Evolutionary conservation across 306 rosid species (phyloP).

Genomic region (Prunus davidiana): DNA sequence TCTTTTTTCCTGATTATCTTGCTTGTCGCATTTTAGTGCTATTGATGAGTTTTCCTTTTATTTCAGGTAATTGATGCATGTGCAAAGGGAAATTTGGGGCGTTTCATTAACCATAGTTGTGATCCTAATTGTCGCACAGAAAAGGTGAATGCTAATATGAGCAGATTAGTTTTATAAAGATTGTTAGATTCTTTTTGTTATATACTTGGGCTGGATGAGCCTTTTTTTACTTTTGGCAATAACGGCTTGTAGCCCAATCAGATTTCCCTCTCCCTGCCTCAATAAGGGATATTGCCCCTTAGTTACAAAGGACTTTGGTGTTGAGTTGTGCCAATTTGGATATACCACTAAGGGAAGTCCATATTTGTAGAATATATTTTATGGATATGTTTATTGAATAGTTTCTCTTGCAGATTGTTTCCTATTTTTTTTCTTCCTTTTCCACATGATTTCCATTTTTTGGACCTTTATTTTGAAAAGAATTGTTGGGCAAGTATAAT

Average conservation of each 20-base stretch:
- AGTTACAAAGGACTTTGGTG: not conserved
- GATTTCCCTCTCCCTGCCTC: not conserved
- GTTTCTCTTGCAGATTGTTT: no score
- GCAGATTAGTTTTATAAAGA: not conserved
- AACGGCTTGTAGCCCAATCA: not conserved
- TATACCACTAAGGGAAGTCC: not conserved
- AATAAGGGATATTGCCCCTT: not conserved
- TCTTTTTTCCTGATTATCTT: not conserved
- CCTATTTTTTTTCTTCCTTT: not conserved
- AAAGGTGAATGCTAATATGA: slow-evolving; percentile 51
- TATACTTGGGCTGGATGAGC: not conserved
- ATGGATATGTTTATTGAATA: no score
- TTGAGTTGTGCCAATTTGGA: not conserved
- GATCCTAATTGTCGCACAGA: slow-evolving; percentile 97
- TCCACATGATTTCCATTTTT: no score
- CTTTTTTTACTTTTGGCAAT: not conserved
- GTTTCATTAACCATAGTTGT: slow-evolving; percentile 98
- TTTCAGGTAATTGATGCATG: slow-evolving; percentile 97
- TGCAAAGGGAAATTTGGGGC: slow-evolving; percentile 98
- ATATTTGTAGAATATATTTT: not conserved
- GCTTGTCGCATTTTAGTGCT: not conserved
- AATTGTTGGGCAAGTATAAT: no score
- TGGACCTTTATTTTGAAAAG: no score
- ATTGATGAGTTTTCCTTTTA: slow-evolving; percentile 28
- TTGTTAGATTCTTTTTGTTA: not conserved